A percentile compares a stretch with the other conserved stretches of the same genome.
Evolutionary conservation across 495 filamentous ascomycete genomes (phyloP).

Genomic region (Talaromyces proteolyticus): DNA sequence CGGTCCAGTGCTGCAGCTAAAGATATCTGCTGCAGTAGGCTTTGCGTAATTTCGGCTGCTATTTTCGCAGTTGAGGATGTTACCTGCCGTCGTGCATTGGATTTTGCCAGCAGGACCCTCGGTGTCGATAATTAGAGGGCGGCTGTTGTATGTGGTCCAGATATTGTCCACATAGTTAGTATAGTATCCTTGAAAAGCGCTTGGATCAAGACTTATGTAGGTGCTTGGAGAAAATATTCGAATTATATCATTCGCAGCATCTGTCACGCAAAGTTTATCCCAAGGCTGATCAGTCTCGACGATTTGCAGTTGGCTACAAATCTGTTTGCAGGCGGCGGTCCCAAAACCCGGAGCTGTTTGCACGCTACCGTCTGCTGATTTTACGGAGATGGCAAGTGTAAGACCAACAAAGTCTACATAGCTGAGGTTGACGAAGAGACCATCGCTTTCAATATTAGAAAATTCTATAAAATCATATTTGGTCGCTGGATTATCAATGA

Average conservation of each 20-base stretch:
- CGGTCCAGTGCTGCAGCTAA: slow-evolving; percentile 41
- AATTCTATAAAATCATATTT: neutral
- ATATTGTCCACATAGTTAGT: neutral
- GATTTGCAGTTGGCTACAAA: neutral
- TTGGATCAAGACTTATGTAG: neutral
- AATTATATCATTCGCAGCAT: neutral
- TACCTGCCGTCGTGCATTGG: neutral
- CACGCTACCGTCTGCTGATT: neutral
- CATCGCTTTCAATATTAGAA: neutral
- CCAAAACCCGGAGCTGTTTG: neutral
- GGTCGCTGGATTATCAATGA: neutral
- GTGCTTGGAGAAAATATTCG: neutral
- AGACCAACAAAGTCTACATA: neutral
- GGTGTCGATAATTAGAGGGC: neutral
- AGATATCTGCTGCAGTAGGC: slow-evolving; percentile 32
- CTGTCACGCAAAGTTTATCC: neutral
- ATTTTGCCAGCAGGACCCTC: neutral
- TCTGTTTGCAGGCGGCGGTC: neutral
- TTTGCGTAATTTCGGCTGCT: neutral
- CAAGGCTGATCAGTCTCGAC: neutral
- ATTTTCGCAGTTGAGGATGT: neutral
- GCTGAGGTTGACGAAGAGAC: neutral
- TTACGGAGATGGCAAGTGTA: neutral
- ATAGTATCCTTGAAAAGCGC: neutral
- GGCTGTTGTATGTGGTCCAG: neutral